Evolutionary conservation across 1,284 basidiomycete genomes (phyloP).

Genomic region (Papiliotrema flavescens): DNA sequence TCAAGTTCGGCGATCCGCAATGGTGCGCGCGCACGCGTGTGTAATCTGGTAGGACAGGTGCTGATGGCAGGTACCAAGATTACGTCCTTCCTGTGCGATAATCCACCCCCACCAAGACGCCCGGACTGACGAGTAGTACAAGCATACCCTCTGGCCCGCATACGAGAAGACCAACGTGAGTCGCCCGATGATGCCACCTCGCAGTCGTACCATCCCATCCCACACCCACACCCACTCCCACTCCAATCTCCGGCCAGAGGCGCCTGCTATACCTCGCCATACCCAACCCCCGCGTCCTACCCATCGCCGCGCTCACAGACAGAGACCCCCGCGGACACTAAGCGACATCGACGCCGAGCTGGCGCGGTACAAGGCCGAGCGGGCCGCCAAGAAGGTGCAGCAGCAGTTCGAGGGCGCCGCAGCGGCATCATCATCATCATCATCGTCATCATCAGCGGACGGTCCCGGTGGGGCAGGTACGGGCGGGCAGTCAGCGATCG

Average conservation of each 20-base stretch:
- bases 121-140: conserved; percentile 27
- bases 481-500: no score
- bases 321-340: conserved; percentile 35
- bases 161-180: conserved; percentile 44
- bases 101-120: conserved; percentile 4
- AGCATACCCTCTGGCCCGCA: conserved; percentile 41
- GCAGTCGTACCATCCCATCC: not conserved
- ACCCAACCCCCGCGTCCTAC: no score
- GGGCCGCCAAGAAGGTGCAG: conserved; percentile 10
- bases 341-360: conserved; percentile 34
- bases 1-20: conserved; percentile 83
- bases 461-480: no score
- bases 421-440: no score
- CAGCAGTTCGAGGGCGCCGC: no score
- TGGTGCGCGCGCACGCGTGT: conserved; percentile 57
- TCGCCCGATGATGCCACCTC: not conserved
- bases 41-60: not conserved
- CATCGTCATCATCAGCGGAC: no score
- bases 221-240: not conserved
- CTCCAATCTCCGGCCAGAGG: not conserved
- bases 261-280: no score
- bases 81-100: conserved; percentile 1
- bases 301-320: not conserved
- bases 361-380: conserved; percentile 26
- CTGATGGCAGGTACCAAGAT: conserved; percentile 7